A percentile compares a stretch with the other conserved stretches of the same genome.
Conservation (phyloP, 2,329 filamentous ascomycete genomes). For the Cladophialophora yegresii region DNA sequence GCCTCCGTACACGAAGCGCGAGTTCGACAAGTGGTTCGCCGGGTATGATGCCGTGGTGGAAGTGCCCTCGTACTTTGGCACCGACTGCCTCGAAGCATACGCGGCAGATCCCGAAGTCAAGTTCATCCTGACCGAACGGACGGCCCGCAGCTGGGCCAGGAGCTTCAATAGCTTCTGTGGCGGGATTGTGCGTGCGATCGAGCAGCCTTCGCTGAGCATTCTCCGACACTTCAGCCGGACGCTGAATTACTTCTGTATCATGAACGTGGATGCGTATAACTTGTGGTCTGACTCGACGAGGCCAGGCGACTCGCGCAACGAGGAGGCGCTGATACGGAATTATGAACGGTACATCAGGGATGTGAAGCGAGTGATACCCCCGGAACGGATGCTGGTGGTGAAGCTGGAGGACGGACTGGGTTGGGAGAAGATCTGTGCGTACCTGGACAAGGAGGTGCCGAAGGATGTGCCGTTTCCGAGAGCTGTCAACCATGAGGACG, state of each 20-base stretch:
- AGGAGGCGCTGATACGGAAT: conserved; percentile 12
- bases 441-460: conserved; percentile 11
- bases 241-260: conserved; percentile 4
- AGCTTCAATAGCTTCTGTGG: conserved; percentile 4
- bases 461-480: conserved; percentile 7
- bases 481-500: conserved; percentile 3
- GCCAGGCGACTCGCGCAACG: background rate
- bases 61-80: conserved; percentile 9
- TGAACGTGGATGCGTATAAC: conserved; percentile 4
- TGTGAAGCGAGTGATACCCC: conserved; percentile 6
- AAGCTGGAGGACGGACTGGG: conserved; percentile 13
- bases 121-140: conserved; percentile 11
- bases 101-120: conserved; percentile 9
- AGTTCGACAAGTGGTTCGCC: conserved; percentile 15
- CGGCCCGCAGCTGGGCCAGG: conserved; percentile 7
- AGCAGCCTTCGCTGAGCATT: conserved; percentile 4
- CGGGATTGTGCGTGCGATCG: background rate
- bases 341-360: conserved; percentile 9
- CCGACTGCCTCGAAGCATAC: conserved; percentile 10
- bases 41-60: conserved; percentile 13
- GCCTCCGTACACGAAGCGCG: conserved; percentile 8
- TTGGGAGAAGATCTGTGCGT: conserved; percentile 11
- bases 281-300: background rate
- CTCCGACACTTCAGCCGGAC: conserved; percentile 9
- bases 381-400: conserved; percentile 5